These are phyloP conservation scores for Penicillium robsamsonii DNA, from an alignment of 495 filamentous ascomycete genomes.

Conservation along the genomic window DNA sequence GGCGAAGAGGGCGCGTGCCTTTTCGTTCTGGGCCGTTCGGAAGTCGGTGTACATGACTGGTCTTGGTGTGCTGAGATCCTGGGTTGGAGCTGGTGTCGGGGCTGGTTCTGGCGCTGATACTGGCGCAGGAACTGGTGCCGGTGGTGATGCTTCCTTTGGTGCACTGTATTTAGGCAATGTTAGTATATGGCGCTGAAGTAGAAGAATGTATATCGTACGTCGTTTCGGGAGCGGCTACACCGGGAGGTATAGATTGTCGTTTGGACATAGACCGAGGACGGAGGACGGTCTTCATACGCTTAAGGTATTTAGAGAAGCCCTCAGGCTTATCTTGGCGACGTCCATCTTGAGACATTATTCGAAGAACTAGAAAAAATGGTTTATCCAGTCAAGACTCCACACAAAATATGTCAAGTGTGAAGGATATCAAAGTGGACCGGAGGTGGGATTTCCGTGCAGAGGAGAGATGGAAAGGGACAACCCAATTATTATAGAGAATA, in stretches of 20 bases:
- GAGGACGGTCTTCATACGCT: conserved; percentile 62
- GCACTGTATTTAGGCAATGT: conserved; percentile 1
- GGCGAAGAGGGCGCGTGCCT: conserved; percentile 67
- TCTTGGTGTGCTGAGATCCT: conserved; percentile 21
- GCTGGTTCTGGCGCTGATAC: conserved; percentile 13
- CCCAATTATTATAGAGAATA: background rate
- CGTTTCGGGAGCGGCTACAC: conserved; percentile 18
- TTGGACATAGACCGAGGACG: conserved; percentile 51
- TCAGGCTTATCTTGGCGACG: conserved; percentile 54
- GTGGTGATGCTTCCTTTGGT: background rate
- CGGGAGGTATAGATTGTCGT: conserved; percentile 27
- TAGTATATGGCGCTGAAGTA: conserved; percentile 12
- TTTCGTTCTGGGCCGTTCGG: conserved; percentile 57
- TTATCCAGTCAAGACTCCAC: conserved; percentile 16
- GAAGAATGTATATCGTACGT: conserved; percentile 27
- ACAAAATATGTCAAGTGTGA: background rate
- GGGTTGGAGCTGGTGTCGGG: conserved; percentile 16
- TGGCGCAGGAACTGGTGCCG: background rate
- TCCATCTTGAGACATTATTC: conserved; percentile 35
- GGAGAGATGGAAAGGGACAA: background rate
- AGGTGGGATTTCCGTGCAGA: background rate
- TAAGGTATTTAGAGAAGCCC: conserved; percentile 61
- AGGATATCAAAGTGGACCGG: background rate
- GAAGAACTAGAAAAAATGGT: conserved; percentile 16
- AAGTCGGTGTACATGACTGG: conserved; percentile 33